phyloP scores from a whole-genome alignment of 768 basidiomycete genomes.

The Tricholoma saponaceum region DNA sequence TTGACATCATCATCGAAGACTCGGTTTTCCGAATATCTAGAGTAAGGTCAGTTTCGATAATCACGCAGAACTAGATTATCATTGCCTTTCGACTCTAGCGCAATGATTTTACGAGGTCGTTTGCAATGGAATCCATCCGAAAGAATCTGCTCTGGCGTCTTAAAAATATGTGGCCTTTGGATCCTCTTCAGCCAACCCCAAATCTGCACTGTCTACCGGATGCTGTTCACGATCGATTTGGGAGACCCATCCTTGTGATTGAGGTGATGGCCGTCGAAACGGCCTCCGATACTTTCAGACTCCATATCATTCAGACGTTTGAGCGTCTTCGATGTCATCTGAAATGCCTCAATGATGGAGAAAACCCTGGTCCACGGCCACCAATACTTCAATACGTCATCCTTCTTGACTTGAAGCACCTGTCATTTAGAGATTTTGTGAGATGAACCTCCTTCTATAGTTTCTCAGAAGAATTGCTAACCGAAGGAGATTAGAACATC shows the following conservation, averaged over 20 bases:
- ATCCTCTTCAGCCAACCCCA: constrained; percentile 24
- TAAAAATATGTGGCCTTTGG: constrained; percentile 35
- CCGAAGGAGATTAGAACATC: constrained; percentile 38
- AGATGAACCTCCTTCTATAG: constrained; percentile 17
- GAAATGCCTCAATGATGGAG: constrained; percentile 38
- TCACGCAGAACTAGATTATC: constrained; percentile 6
- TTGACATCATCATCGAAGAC: constrained; percentile 26
- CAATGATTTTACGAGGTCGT: constrained; percentile 61
- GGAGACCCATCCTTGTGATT: constrained; percentile 61
- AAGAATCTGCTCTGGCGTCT: constrained; percentile 57
- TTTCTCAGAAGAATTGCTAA: constrained; percentile 5
- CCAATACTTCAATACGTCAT: constrained; percentile 64
- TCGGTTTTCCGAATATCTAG: constrained; percentile 59
- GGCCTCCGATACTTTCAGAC: constrained; percentile 33
- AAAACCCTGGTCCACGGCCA: constrained; percentile 11
- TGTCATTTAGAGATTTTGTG: constrained; percentile 57
- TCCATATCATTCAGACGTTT: constrained; percentile 42
- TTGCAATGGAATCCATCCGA: constrained; percentile 56
- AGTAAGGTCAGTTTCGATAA: constrained; percentile 35
- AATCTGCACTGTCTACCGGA: constrained; percentile 53
- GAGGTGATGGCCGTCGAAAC: constrained; percentile 39
- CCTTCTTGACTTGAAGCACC: constrained; percentile 57
- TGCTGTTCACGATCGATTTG: constrained; percentile 52
- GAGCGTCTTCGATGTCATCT: constrained; percentile 60
- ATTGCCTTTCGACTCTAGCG: constrained; percentile 37